These are phyloP conservation scores for Cornus suecica DNA, from an alignment of 148 eudicot species.

Conservation along the genomic window DNA sequence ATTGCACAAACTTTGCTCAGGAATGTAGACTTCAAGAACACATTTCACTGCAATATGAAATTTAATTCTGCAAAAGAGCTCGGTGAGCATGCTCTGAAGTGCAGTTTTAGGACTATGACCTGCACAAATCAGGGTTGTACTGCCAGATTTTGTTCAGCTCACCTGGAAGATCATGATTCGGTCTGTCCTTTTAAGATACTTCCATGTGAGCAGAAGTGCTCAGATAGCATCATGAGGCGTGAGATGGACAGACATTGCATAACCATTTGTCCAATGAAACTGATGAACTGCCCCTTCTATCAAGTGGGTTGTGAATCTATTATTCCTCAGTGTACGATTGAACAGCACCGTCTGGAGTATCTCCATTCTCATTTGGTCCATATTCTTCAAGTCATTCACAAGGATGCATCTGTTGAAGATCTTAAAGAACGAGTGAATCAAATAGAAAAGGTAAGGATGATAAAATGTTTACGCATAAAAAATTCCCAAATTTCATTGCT, in stretches of 20 bases:
- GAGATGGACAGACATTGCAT: slow-evolving; percentile 98
- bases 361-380: slow-evolving; percentile 55
- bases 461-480: not conserved
- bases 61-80: slow-evolving; percentile 59
- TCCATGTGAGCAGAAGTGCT: slow-evolving; percentile 89
- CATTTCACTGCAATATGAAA: slow-evolving; percentile 66
- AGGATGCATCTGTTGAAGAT: slow-evolving; percentile 52
- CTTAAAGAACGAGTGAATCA: slow-evolving; percentile 50
- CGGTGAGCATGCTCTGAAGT: slow-evolving; percentile 43
- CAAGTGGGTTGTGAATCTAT: slow-evolving; percentile 70
- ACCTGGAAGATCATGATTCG: slow-evolving; percentile 59
- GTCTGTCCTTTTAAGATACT: slow-evolving; percentile 82
- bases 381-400: slow-evolving; percentile 57
- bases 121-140: slow-evolving; percentile 82
- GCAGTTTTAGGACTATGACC: slow-evolving; percentile 66
- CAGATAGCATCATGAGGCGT: slow-evolving; percentile 62
- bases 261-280: slow-evolving; percentile 91
- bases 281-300: slow-evolving; percentile 76
- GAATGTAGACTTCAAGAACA: slow-evolving; percentile 73
- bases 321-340: slow-evolving; percentile 52
- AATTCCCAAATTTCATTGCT: not conserved
- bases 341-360: slow-evolving; percentile 58
- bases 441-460: slow-evolving; percentile 44
- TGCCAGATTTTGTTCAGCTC: slow-evolving; percentile 68
- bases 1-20: slow-evolving; percentile 66